Evolutionary conservation across 1,284 basidiomycete genomes (phyloP).

Genomic region (Heterobasidion irregulare): DNA sequence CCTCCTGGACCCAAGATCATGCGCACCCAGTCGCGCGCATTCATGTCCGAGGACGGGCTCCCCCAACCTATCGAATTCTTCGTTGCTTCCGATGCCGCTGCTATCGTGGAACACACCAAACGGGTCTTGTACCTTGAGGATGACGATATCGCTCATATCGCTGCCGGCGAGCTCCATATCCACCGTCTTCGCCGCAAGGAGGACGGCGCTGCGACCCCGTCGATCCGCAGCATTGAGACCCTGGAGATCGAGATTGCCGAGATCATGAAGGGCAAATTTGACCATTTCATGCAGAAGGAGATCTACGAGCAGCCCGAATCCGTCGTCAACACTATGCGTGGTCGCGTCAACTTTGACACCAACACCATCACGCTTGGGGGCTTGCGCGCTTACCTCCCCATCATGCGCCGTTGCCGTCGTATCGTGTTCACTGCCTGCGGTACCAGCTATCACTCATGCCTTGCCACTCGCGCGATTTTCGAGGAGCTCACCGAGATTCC

Average conservation of each 20-base stretch:
- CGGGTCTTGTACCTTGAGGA: constrained; percentile 98
- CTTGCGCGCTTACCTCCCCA: constrained; percentile 89
- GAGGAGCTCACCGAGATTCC: constrained; percentile 99
- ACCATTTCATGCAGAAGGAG: constrained; percentile 99
- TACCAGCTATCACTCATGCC: constrained; percentile 95
- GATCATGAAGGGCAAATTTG: constrained; percentile 99
- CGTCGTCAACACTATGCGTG: constrained; percentile 99
- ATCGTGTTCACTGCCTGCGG: constrained; percentile 98
- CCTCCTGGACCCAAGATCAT: constrained; percentile 85
- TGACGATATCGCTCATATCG: constrained; percentile 97
- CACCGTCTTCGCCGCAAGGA: constrained; percentile 91
- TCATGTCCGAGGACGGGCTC: constrained; percentile 97
- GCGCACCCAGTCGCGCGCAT: constrained; percentile 94
- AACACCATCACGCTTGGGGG: constrained; percentile 92
- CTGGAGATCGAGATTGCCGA: constrained; percentile 98
- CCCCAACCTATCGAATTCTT: constrained; percentile 99
- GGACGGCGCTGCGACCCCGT: constrained; percentile 60
- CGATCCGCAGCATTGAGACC: constrained; percentile 96
- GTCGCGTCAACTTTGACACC: constrained; percentile 97
- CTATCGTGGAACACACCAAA: constrained; percentile 98
- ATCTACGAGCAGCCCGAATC: constrained; percentile 99
- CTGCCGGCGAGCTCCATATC: constrained; percentile 96
- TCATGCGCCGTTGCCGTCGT: constrained; percentile 91
- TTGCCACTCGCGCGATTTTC: constrained; percentile 97
- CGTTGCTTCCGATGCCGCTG: constrained; percentile 94